Evolutionary conservation across 805 yeast genomes (phyloP), one percentile per base, ranked within the genome.

Genomic region (Starmerella davenportii): DNA sequence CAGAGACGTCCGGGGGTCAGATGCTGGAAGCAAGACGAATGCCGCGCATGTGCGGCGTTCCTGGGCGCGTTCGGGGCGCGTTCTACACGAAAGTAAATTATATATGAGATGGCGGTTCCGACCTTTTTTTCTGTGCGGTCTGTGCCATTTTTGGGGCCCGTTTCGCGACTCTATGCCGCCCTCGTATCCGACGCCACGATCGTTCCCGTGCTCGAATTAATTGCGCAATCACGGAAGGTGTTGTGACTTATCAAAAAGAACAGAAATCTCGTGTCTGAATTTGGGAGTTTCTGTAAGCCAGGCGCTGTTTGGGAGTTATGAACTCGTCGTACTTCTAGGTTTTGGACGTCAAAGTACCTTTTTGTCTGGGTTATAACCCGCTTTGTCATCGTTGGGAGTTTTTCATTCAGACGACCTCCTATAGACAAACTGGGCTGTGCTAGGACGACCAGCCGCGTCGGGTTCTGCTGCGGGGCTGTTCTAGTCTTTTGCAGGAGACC

Each of bases 371-470:
- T 7, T 29, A 29, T 29, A 15, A 15, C 8, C 5, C 5, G 32
- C 15, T 29, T 29, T 7, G 32, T 29, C 16, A 29, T 7, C 32
- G 13, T 8, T 29, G 5, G 15, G 8, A 17, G 13, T 28, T 33
- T 33, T 35, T 38, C 30, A 17, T 30, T 30, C 19, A 15, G 8
- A 31, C 30, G 20, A 16, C 36, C 41, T 47, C 31, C 30, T 40
- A 46, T 49, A 52, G 56, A 52, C 56, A 51, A 52, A 52, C 56
- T 51, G 55, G 43, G 43, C 38, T 28, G 38, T 23, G 42, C 44
- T 29, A 29, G 8, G 16, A 17, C 13, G 19, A 7, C 8, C 32
- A 5, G 8, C 8, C 32, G 15, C 9, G 5, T 15, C 8, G 9
- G 8, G 32, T 29, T 15, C 9, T 8, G 5, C 15, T 15, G 16